Evolutionary conservation across 345 rosid species (phyloP).

Genomic region (Eucalyptus victrix): DNA sequence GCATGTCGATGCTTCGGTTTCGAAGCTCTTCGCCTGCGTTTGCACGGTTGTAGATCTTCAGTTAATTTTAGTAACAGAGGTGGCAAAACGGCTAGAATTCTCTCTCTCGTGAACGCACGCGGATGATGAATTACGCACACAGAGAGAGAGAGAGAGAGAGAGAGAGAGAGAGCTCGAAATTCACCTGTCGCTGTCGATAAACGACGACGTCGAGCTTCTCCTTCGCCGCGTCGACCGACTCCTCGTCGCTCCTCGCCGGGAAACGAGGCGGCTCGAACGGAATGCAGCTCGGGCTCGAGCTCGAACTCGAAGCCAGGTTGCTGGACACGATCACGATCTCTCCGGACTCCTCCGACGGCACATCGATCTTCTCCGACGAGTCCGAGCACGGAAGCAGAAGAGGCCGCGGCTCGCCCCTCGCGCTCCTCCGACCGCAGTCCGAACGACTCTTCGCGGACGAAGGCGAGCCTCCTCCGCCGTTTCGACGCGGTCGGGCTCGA

Average conservation of each 20-base stretch:
- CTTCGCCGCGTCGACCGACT: neutral
- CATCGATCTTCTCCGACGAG: neutral
- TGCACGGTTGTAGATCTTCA: neutral
- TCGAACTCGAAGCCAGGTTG: neutral
- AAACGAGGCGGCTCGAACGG: neutral
- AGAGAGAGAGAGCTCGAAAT: neutral
- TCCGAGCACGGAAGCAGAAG: neutral
- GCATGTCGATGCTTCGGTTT: constrained; percentile 23
- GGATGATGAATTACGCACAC: neutral
- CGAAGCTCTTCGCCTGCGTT: constrained; percentile 23
- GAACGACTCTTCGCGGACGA: neutral
- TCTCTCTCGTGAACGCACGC: neutral
- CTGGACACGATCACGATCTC: neutral
- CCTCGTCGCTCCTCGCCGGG: neutral
- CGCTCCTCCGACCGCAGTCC: neutral
- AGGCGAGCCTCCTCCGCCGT: neutral
- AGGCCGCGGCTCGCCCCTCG: neutral
- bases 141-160: neutral
- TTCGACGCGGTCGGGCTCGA: neutral
- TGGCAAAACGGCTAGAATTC: neutral
- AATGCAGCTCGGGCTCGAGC: neutral
- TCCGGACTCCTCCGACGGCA: neutral
- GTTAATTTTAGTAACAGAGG: neutral
- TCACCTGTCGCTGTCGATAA: neutral
- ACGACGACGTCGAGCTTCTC: neutral